Evolutionary conservation across 768 basidiomycete genomes (phyloP), one percentile per base, ranked within the genome.

Genomic region (Termitomyces sp.): DNA sequence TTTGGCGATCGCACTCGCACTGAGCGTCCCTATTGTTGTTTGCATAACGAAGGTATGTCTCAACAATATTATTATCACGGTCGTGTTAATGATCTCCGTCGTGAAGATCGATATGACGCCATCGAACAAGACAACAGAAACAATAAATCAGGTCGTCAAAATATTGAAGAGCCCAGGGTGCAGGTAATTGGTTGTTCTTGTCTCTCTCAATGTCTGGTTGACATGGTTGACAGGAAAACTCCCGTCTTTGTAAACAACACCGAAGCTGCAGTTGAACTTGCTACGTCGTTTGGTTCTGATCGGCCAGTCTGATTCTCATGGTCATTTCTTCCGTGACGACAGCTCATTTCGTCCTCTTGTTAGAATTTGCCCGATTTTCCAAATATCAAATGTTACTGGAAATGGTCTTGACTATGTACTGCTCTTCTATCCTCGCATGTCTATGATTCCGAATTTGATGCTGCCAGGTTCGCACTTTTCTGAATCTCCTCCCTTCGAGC

Each of bases 41-140:
- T 93, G 93, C 68, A 87, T 98, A 55, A 98, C 96, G 3, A 98
- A 98, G 81, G 92, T 89, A 57, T 45, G 68, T 44, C 30, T 35
- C 4, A 9, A 37, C 12, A 12, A 24, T 11, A 2, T 6, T 3
- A 37, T 10, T 10, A 10, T 15, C 11, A 5, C 12, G 26, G 45
- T 42, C 19, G 37, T 54, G 12, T 30, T 41, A n/a, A 37, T 42
- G 11, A 49, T 45, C 21, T 12, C 51, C 17, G 22, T 53, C 17
- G 22, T 53, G 17, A 45, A 88, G 93, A 90, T 97, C 64, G 97
- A 98, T 68, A 98, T 97, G 96, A 98, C 96, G 0, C 97, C 97
- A 5, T 79, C 87, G 11, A 91, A 96, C 59, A 86, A 95, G 32
- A 80, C 94, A 46, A 84, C 83, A n/a, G 90, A 96, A 69, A 98